Evolutionary conservation across 2,329 filamentous ascomycete genomes (phyloP), one percentile per base, ranked within the genome.

Genomic region (Apiospora sp.): DNA sequence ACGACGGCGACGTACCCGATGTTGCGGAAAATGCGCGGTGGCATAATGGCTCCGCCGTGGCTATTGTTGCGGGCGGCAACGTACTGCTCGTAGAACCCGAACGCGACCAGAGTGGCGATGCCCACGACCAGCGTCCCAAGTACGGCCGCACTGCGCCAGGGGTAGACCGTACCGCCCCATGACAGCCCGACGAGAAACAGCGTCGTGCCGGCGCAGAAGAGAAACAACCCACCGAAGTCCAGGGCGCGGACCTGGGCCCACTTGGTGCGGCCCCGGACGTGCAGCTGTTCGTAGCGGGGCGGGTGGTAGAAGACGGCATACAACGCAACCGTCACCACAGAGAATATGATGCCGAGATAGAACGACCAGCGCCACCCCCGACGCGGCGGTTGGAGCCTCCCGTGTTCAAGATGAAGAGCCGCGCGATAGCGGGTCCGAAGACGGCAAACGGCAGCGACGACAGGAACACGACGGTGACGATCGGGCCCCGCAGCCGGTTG

Each of bases 341-440:
- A 82, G 71, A 85, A 79, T 70, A 87, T 85, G 75, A 85, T 84
- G 72, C 83, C 84, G 4, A 88, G 75, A 75, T 86, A 87, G 77
- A 86, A 89, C 71, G 79, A 83, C 85, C 86, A 87, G 54, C 87
- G 81, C 86, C 87, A 89, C 24, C 80, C n/a, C n/a, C n/a, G n/a
- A n/a, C n/a, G n/a, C n/a, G n/a, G n/a, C n/a, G n/a, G n/a, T n/a
- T n/a, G n/a, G n/a, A n/a, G n/a, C n/a, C n/a, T n/a, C n/a, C n/a
- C n/a, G n/a, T n/a, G 68, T 85, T 80, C 34, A 81, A 72, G 71
- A 86, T 83, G 49, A 87, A 81, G 4, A 80, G 78, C n/a, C 83
- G 80, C 3, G 86, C 86, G 71, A 88, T 85, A 61, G 87, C 78
- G 24, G 85, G 85, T 0, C 86, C 87, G 72, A 85, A 84, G 41